Percentiles rank a stretch among this genome's conserved stretches.
These are phyloP conservation scores for Arthrobotrys iridis DNA, from an alignment of 2,329 filamentous ascomycete genomes.

Conservation along the genomic window DNA sequence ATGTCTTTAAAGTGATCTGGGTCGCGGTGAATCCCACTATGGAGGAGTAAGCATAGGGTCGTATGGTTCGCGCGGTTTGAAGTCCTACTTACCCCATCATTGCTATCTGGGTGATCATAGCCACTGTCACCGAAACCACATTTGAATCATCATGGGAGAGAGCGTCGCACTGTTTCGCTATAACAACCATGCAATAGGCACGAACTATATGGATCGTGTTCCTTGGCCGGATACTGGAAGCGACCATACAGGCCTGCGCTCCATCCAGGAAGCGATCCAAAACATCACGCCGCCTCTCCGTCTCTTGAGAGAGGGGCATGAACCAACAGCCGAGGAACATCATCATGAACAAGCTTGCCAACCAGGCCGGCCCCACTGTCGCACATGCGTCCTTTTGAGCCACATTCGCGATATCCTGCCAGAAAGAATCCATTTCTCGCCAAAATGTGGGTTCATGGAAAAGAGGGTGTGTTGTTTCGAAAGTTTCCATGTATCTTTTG, in stretches of 20 bases:
- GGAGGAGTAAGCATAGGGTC: not conserved
- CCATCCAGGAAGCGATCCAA: constrained; percentile 38
- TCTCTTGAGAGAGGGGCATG: constrained; percentile 26
- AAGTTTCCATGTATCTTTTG: constrained; percentile 45
- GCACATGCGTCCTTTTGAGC: not conserved
- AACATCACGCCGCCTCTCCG: constrained; percentile 16
- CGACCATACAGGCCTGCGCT: constrained; percentile 30
- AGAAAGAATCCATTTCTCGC: constrained; percentile 37
- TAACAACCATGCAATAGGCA: constrained; percentile 41
- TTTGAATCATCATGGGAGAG: constrained; percentile 48
- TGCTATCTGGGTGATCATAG: constrained; percentile 49
- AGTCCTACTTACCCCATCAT: constrained; percentile 25
- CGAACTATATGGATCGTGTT: constrained; percentile 39
- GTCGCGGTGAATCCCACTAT: constrained; percentile 44
- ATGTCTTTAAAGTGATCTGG: constrained; percentile 51
- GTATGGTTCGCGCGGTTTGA: not conserved
- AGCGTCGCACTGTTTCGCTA: constrained; percentile 48
- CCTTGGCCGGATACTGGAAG: constrained; percentile 17
- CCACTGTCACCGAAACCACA: constrained; percentile 41
- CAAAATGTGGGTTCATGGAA: constrained; percentile 46
- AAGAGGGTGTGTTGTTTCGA: constrained; percentile 38
- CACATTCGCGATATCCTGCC: constrained; percentile 9
- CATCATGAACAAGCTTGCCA: constrained; percentile 49
- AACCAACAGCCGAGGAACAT: constrained; percentile 53
- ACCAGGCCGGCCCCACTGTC: constrained; percentile 13